Conservation (phyloP, 2,329 filamentous ascomycete genomes). For the Aspergillus niger region DNA sequence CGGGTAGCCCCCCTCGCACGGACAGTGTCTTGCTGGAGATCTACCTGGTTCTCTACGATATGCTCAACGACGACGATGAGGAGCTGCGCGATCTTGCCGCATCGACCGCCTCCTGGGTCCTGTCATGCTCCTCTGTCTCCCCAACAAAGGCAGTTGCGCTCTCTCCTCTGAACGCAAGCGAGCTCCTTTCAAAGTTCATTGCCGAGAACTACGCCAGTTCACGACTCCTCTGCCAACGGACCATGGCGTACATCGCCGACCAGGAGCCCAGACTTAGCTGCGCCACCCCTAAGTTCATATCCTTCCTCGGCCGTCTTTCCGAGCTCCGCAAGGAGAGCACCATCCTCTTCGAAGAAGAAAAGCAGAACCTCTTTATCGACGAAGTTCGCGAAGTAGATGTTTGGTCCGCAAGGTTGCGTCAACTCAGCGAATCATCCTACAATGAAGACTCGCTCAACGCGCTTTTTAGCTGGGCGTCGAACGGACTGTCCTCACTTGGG, state of each 20-base stretch:
- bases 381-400: conserved; percentile 70
- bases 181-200: conserved; percentile 42
- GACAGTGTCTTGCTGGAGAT: conserved; percentile 52
- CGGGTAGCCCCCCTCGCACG: conserved; percentile 23
- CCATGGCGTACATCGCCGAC: conserved; percentile 43
- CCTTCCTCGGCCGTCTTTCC: conserved; percentile 34
- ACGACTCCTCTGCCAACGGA: conserved; percentile 35
- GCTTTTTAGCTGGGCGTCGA: conserved; percentile 35
- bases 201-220: conserved; percentile 37
- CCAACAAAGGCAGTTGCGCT: conserved; percentile 35
- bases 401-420: conserved; percentile 63
- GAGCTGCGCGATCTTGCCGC: conserved; percentile 72
- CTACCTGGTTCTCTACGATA: conserved; percentile 70
- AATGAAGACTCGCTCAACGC: conserved; percentile 22
- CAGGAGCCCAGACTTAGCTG: conserved; percentile 30
- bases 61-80: conserved; percentile 87
- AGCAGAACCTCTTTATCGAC: conserved; percentile 92
- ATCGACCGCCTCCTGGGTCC: conserved; percentile 38
- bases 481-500: conserved; percentile 33
- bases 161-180: conserved; percentile 53
- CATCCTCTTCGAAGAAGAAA: conserved; percentile 78
- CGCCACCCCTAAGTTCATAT: conserved; percentile 19
- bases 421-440: conserved; percentile 29
- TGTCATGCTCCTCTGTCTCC: conserved; percentile 37
- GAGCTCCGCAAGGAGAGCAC: conserved; percentile 42